Evolutionary conservation across 2,329 filamentous ascomycete species (phyloP).

Genomic region (Coniochaeta sp.): DNA sequence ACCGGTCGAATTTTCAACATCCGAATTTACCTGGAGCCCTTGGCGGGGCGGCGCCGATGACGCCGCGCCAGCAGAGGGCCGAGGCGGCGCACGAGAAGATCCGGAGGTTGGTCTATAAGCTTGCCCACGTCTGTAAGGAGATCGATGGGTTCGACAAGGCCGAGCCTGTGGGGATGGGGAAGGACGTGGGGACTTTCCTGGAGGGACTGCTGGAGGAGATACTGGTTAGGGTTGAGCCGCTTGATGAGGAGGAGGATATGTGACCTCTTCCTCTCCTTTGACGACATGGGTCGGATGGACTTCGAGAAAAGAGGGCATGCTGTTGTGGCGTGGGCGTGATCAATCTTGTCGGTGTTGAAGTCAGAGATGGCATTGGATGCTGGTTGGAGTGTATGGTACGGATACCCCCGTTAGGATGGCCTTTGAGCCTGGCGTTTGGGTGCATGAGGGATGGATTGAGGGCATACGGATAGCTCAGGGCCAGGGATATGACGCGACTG

Average conservation of each 20-base stretch:
- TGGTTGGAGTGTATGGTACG: too few relatives aligned
- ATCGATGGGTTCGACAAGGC: constrained; percentile 84
- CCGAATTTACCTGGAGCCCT: neutral
- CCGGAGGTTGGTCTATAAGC: constrained; percentile 71
- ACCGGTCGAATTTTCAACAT: constrained; percentile 26
- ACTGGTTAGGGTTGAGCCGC: constrained; percentile 80
- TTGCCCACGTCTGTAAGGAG: constrained; percentile 77
- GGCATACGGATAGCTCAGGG: too few relatives aligned
- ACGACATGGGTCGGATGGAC: too few relatives aligned
- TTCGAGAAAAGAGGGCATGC: too few relatives aligned
- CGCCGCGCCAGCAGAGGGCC: constrained; percentile 60
- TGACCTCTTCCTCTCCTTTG: neutral
- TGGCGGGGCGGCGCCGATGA: constrained; percentile 34
- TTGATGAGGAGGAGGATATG: constrained; percentile 63
- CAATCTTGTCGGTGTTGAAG: too few relatives aligned
- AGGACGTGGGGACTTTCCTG: constrained; percentile 79
- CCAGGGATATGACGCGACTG: too few relatives aligned
- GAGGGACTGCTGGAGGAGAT: constrained; percentile 94
- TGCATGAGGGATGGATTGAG: too few relatives aligned
- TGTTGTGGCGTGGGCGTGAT: too few relatives aligned
- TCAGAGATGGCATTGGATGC: too few relatives aligned
- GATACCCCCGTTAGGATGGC: too few relatives aligned
- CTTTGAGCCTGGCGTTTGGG: too few relatives aligned
- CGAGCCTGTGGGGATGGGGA: constrained; percentile 88
- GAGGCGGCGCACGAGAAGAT: constrained; percentile 76